Evolutionary conservation across 768 basidiomycete genomes (phyloP).

Genomic region (Lyophyllum decastes): DNA sequence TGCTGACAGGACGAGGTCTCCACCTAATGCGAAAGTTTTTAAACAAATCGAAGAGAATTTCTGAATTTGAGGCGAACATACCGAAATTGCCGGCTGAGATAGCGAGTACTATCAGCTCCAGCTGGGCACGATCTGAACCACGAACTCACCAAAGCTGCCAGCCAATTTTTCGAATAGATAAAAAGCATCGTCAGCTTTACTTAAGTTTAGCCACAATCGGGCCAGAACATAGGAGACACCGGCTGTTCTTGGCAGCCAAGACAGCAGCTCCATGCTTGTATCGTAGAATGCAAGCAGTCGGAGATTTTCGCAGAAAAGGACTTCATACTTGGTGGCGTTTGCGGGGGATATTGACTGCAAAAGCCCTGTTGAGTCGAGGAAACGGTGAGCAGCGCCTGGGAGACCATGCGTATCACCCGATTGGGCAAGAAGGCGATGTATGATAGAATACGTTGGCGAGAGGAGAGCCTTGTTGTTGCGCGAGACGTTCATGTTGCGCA

Average conservation of each 20-base stretch:
- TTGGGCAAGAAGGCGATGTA: conserved; percentile 62
- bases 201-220: conserved; percentile 63
- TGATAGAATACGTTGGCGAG: conserved; percentile 58
- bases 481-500: conserved; percentile 77
- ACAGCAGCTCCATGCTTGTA: conserved; percentile 63
- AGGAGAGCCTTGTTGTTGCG: conserved; percentile 43
- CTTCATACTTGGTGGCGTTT: conserved; percentile 66
- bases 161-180: conserved; percentile 72
- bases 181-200: conserved; percentile 74
- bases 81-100: conserved; percentile 8
- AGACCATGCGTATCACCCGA: conserved; percentile 49
- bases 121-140: not conserved
- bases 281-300: conserved; percentile 63
- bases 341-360: conserved; percentile 71
- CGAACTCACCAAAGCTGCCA: conserved; percentile 67
- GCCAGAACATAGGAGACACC: conserved; percentile 75
- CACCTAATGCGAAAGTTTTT: conserved; percentile 33
- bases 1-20: conserved; percentile 48
- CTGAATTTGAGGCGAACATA: not conserved
- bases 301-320: conserved; percentile 71
- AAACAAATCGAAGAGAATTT: not conserved
- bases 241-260: conserved; percentile 79
- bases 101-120: not conserved
- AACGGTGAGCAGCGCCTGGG: conserved; percentile 65
- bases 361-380: conserved; percentile 66